Percentiles rank a stretch among this genome's conserved stretches.
Conservation (phyloP, 257 asterid species). For the Solanum megistacrolobum region DNA sequence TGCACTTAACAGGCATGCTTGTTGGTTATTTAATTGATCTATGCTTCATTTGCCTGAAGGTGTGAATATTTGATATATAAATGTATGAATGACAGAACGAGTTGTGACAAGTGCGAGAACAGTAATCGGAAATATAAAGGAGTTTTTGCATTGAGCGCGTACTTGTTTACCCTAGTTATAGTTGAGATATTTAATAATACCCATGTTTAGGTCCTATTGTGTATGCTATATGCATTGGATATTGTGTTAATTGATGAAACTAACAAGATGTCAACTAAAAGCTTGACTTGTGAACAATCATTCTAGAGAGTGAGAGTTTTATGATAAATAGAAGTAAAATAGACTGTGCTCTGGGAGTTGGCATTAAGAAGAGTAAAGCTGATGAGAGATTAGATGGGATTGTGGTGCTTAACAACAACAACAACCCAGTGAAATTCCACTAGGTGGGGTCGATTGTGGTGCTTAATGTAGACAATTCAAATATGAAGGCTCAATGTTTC, state of each 20-base stretch:
- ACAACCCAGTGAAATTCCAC: too few species aligned
- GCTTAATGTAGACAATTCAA: background rate
- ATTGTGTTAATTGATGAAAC: background rate
- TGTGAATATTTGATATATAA: background rate
- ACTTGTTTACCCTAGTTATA: background rate
- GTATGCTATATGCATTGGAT: background rate
- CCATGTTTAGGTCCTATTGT: background rate
- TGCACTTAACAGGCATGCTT: background rate
- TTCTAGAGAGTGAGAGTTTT: background rate
- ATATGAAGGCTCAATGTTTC: background rate
- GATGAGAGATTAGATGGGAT: background rate
- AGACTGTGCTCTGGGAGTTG: background rate
- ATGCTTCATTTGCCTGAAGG: background rate
- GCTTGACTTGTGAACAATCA: background rate
- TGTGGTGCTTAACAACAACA: background rate
- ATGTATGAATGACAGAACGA: background rate
- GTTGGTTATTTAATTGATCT: background rate
- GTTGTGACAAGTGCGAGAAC: background rate
- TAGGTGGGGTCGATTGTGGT: too few species aligned
- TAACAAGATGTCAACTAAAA: background rate
- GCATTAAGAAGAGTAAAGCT: background rate
- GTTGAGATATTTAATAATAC: background rate
- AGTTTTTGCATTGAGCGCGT: background rate
- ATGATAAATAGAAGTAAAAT: background rate
- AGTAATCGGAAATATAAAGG: background rate